Base-by-base conservation (phyloP, 306 rosid species). In the Cicer yamashitae region DNA sequence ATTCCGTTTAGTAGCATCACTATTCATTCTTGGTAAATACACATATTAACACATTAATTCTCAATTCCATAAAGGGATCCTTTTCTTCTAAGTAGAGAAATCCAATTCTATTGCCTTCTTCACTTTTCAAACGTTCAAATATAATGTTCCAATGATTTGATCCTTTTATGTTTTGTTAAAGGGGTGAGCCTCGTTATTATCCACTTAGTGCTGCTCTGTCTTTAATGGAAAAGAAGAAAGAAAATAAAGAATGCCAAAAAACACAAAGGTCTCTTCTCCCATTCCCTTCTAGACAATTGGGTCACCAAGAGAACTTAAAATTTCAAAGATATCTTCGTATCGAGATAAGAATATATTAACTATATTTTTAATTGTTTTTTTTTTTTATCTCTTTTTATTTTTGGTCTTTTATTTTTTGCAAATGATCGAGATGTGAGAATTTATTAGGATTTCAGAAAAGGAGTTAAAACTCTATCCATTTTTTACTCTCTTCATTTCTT, bases 61-160 rank as follows among this genome's bases (percentile, higher is more conserved):
- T 30, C 34, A 60, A 60, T 11, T 30, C 54, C 82, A 78, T 79
- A 86, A 87, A 81, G 84, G 60, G 92, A 86, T 88, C 77, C 94
- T 86, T 90, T 90, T 79, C 94, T 92, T 88, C 80, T 39, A 61
- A 86, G 66, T 78, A 71, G 92, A 86, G 91, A 60, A 86, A 85
- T 78, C 85, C 57, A 12, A 45, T 67, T 37, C n/a, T 9, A 66
- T 0, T 43, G 10, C n/a, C 17, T 66, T 66, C 71, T 46, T 44
- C 71, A 66, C 71, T 83, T 79, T 85, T 79, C 79, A 58, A 62
- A 69, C 81, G 68, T 77, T 81, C 39, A 51, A 80, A 84, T 82
- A 84, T 88, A 86, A 88, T 84, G 87, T 79, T 82, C 88, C 87
- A 92, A 90, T 92, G 88, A 90, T 88, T 88, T 90, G 82, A 22